Base-by-base conservation (phyloP, 352 stramenopile species). In the Peronospora farinosa region DNA sequence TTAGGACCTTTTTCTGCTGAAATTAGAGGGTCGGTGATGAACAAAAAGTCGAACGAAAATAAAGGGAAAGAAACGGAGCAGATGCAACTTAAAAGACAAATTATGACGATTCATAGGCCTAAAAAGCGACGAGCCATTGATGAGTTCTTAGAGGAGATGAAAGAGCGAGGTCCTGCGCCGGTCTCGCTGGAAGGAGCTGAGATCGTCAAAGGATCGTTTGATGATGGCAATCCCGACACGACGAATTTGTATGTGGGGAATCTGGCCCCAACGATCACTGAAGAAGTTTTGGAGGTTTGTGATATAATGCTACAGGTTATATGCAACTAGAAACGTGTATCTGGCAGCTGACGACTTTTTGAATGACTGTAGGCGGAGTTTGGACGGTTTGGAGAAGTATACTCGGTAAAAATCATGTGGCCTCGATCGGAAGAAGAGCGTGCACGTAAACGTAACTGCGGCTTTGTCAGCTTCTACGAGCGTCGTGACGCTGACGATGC, bases 401-500 rank as follows among this genome's bases (percentile, higher is more conserved):
- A 96, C 72, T 97, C 86, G 31, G 79, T 98, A 33, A 98, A 98
- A 65, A 96, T 98, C 63, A 98, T 98, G 95, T 98, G 94, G 94
- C 95, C 95, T n/a, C 77, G 95, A 21, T 97, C 84, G 0, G 79
- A 95, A 32, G 92, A 98, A 62, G 95, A 98, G 65, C 67, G 86
- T 40, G 63, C 66, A 13, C 81, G 93, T 30, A 86, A 80, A 40
- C 75, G 92, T 10, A 97, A 97, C 58, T 95, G 84, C 19, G 94
- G 88, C 23, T 98, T 98, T 74, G 93, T 98, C 19, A 97, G 85
- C 60, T 98, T 98, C 54, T 88, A 84, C 60, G 57, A 86, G 36
- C 72, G 87, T 11, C 38, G 60, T 16, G 78, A 96, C 48, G 88
- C 88, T 7, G 87, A 95, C 19, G 69, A 88, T n/a, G 88, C 88